Percentiles rank a stretch among this genome's conserved stretches.
Conservation (phyloP, 2,329 filamentous ascomycete species). For the Rhynchosporium secalis region DNA sequence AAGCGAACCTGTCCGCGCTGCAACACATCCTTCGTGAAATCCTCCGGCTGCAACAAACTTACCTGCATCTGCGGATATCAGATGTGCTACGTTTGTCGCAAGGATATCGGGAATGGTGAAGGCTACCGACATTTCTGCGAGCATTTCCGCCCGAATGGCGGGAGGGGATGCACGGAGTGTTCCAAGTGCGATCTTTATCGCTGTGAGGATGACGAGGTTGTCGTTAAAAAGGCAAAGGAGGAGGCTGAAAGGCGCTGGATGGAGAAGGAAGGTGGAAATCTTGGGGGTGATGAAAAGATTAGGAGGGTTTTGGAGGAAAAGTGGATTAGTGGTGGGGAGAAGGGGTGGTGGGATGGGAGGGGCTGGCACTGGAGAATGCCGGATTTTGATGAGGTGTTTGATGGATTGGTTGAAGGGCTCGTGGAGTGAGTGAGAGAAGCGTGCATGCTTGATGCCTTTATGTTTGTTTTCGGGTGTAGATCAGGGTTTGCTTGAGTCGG, state of each 20-base stretch:
- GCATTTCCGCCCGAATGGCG: slow-evolving; percentile 83
- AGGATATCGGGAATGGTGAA: slow-evolving; percentile 65
- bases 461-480: slow-evolving; percentile 13
- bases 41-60: slow-evolving; percentile 92
- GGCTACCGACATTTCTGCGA: slow-evolving; percentile 96
- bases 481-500: background rate
- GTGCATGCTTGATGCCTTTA: slow-evolving; percentile 13
- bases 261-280: slow-evolving; percentile 59
- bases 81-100: slow-evolving; percentile 97
- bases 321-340: slow-evolving; percentile 32
- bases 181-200: slow-evolving; percentile 72
- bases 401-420: slow-evolving; percentile 38
- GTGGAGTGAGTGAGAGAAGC: slow-evolving; percentile 33
- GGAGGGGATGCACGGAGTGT: slow-evolving; percentile 75
- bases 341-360: slow-evolving; percentile 29
- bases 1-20: slow-evolving; percentile 94
- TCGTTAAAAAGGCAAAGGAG: slow-evolving; percentile 67
- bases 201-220: slow-evolving; percentile 71
- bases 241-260: slow-evolving; percentile 73
- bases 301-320: slow-evolving; percentile 58
- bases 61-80: slow-evolving; percentile 94
- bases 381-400: slow-evolving; percentile 36
- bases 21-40: slow-evolving; percentile 89
- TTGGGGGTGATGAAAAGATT: slow-evolving; percentile 56
- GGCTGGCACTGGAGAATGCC: slow-evolving; percentile 34